A percentile compares a stretch with the other conserved stretches of the same genome.
Evolutionary conservation across 2,329 filamentous ascomycete species (phyloP).

Genomic region (Pseudogymnoascus verrucosus): DNA sequence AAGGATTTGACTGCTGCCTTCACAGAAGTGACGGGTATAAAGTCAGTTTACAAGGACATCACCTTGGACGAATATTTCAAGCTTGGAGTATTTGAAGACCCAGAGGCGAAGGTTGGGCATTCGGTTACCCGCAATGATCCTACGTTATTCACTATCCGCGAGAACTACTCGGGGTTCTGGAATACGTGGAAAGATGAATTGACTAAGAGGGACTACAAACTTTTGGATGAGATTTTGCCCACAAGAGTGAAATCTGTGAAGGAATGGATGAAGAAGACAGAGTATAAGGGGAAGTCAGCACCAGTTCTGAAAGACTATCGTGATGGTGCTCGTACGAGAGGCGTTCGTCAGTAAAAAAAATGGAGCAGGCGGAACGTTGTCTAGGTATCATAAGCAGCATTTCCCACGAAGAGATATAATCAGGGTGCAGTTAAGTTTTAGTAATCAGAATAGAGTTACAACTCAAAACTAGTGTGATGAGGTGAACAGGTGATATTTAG

Average conservation of each 20-base stretch:
- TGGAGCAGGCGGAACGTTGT: neutral
- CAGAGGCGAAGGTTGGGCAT: constrained; percentile 18
- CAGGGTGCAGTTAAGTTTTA: too few species aligned
- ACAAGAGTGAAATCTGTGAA: constrained; percentile 17
- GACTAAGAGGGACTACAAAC: constrained; percentile 16
- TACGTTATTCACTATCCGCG: constrained; percentile 16
- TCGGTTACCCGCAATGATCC: constrained; percentile 13
- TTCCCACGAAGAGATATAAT: too few species aligned
- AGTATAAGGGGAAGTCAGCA: neutral
- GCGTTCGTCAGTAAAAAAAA: neutral
- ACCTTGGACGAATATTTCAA: constrained; percentile 18
- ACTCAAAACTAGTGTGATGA: too few species aligned
- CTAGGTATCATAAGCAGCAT: neutral
- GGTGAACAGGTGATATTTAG: too few species aligned
- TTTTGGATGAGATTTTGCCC: constrained; percentile 20
- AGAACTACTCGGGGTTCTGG: constrained; percentile 21
- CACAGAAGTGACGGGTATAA: constrained; percentile 16
- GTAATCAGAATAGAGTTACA: too few species aligned
- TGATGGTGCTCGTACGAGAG: neutral
- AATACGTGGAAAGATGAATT: constrained; percentile 18
- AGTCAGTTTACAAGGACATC: constrained; percentile 16
- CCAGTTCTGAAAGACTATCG: neutral
- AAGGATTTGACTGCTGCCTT: constrained; percentile 15
- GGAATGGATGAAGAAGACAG: constrained; percentile 16
- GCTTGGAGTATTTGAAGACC: constrained; percentile 10